Percentiles rank a stretch among this genome's conserved stretches.
phyloP scores from a whole-genome alignment of 2,329 filamentous ascomycete species.

The Microascus cirrosus region DNA sequence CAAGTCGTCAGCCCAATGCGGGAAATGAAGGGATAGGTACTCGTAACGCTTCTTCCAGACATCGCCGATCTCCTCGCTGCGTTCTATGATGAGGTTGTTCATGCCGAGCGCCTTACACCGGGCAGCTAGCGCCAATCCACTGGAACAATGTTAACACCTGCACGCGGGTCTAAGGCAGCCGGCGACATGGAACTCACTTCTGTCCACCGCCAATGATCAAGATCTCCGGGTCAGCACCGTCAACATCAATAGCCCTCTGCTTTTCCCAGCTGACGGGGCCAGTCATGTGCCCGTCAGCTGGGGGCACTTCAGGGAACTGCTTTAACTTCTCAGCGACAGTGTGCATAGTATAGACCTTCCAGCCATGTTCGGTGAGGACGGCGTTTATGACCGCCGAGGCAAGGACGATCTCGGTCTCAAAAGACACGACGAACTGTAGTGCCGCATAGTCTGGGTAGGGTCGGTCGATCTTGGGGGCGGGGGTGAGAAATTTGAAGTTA shows the following conservation, averaged over 20 bases:
- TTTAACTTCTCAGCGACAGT: slow-evolving; percentile 19
- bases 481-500: slow-evolving; percentile 6
- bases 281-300: slow-evolving; percentile 20
- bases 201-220: slow-evolving; percentile 37
- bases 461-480: neutral
- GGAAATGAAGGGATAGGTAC: slow-evolving; percentile 49
- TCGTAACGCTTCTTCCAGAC: slow-evolving; percentile 50
- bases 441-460: neutral
- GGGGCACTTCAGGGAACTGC: slow-evolving; percentile 16
- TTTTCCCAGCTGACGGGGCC: slow-evolving; percentile 18
- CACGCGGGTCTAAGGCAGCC: neutral
- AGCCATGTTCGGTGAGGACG: slow-evolving; percentile 18
- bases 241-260: slow-evolving; percentile 14
- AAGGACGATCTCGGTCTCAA: slow-evolving; percentile 14
- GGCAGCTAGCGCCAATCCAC: slow-evolving; percentile 30
- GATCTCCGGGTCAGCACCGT: slow-evolving; percentile 34
- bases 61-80: slow-evolving; percentile 30
- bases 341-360: slow-evolving; percentile 21
- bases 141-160: neutral
- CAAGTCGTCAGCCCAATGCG: slow-evolving; percentile 46
- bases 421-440: neutral
- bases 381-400: slow-evolving; percentile 20
- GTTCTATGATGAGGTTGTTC: slow-evolving; percentile 30
- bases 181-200: slow-evolving; percentile 7
- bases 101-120: slow-evolving; percentile 34